Percentiles rank a stretch among this genome's conserved stretches.
phyloP scores from a whole-genome alignment of 176 grass and related monocot species.

The Musa acuminata region DNA sequence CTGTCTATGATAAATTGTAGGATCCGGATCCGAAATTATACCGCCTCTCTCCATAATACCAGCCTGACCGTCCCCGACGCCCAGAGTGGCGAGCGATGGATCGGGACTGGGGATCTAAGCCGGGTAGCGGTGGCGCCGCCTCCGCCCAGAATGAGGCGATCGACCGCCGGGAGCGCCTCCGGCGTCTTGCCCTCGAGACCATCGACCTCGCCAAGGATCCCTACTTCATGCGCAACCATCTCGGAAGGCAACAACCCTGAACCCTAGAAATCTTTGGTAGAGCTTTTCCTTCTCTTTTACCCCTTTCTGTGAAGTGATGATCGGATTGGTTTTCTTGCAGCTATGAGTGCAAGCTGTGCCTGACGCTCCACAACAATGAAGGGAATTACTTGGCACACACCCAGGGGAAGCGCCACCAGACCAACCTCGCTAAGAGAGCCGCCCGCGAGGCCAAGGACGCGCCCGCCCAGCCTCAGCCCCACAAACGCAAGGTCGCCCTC shows the following conservation, averaged over 20 bases:
- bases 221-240: constrained; percentile 99
- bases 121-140: constrained; percentile 82
- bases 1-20: too few relatives aligned
- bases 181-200: constrained; percentile 88
- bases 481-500: constrained; percentile 75
- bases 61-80: too few relatives aligned
- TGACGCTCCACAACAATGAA: constrained; percentile 98
- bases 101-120: constrained; percentile 93
- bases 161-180: constrained; percentile 90
- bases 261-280: constrained; percentile 21
- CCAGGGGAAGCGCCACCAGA: constrained; percentile 96
- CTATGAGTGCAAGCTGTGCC: constrained; percentile 90
- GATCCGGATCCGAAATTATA: too few relatives aligned
- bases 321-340: constrained; percentile 25
- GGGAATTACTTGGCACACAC: constrained; percentile 96
- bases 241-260: constrained; percentile 53
- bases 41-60: too few relatives aligned
- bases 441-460: constrained; percentile 91
- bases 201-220: constrained; percentile 99
- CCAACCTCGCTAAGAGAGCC: constrained; percentile 91
- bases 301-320: constrained; percentile 8
- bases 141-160: constrained; percentile 91
- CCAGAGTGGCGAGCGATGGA: constrained; percentile 33
- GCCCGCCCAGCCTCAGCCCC: constrained; percentile 80
- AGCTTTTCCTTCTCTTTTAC: not conserved